Conservation (phyloP, 768 basidiomycete species). For the Boletus edulis region DNA sequence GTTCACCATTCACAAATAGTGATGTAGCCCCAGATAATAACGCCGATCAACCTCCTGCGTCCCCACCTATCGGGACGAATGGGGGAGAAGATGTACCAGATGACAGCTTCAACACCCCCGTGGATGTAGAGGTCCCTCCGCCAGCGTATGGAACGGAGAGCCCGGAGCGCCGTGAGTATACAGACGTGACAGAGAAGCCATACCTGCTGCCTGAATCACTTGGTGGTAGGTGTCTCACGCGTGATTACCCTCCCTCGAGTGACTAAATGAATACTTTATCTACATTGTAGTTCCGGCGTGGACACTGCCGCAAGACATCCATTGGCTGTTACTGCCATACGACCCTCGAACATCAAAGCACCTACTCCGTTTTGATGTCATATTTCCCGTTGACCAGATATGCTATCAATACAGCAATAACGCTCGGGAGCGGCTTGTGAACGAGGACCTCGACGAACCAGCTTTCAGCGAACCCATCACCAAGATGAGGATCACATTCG, state of each 20-base stretch:
- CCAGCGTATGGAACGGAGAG: neutral
- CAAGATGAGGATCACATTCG: constrained; percentile 46
- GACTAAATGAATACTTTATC: too few species aligned
- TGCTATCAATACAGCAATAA: constrained; percentile 16
- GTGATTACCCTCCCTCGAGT: too few species aligned
- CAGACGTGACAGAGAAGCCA: neutral
- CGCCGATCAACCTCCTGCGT: neutral
- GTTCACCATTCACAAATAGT: neutral
- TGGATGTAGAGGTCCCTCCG: neutral
- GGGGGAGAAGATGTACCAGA: too few species aligned
- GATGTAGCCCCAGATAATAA: neutral
- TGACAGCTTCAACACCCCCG: neutral
- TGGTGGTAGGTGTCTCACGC: neutral
- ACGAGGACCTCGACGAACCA: constrained; percentile 38
- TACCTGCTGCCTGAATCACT: neutral
- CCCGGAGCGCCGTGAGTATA: neutral
- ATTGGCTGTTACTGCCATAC: constrained; percentile 46
- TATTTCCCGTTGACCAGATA: constrained; percentile 37
- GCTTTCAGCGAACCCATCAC: constrained; percentile 38
- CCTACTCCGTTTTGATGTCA: constrained; percentile 45
- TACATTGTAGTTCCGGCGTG: neutral
- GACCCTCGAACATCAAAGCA: constrained; percentile 29
- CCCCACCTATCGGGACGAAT: neutral
- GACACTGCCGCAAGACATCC: constrained; percentile 27
- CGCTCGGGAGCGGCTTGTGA: constrained; percentile 24